Evolutionary conservation across 257 asterid genomes (phyloP), one percentile per base, ranked within the genome.

Genomic region (Solanum megistacrolobum): DNA sequence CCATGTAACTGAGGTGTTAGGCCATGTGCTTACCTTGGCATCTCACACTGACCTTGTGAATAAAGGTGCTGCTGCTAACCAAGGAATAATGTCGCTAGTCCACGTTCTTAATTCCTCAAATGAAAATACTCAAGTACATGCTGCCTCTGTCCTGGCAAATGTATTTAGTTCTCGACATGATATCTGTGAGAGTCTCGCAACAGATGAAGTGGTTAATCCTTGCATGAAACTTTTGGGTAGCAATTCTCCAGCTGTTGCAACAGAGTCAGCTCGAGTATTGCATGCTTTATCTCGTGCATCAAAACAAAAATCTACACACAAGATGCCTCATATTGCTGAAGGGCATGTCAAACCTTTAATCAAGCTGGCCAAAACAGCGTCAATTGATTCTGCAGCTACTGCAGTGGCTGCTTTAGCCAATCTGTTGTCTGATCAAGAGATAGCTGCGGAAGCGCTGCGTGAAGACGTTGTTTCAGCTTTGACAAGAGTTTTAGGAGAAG

Each of bases 391-490:
- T 85, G 98, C 98, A 62, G 98, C 92, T 89, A 92, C 93, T 88
- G 96, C 98, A 13, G 89, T 96, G 92, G 93, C 96, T 88, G 94
- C 98, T 82, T 83, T 96, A 89, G 98, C 96, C 89, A 94, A 95
- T 92, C 86, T 94, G 86, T 81, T 96, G 88, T 91, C 94, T 76
- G 94, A 95, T 93, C 95, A 91, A 71, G 93, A 92, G 58, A 86
- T 94, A 86, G 99, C 99, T 89, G 92, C 94, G 9, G 98, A 93
- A 91, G 98, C 99, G 38, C 88, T 96, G 87, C 92, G 91, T 73
- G 99, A 93, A 93, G 97, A 96, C 86, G 94, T 96, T 88, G 93
- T 94, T 90, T 92, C 96, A 69, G 95, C 99, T 88, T 90, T 96
- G 91, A 92, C 91, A 74, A 93, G 94, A 90, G 94, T 93, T 76